Base-by-base conservation (phyloP, 345 rosid genomes). In the Sisymbrium altissimum region DNA sequence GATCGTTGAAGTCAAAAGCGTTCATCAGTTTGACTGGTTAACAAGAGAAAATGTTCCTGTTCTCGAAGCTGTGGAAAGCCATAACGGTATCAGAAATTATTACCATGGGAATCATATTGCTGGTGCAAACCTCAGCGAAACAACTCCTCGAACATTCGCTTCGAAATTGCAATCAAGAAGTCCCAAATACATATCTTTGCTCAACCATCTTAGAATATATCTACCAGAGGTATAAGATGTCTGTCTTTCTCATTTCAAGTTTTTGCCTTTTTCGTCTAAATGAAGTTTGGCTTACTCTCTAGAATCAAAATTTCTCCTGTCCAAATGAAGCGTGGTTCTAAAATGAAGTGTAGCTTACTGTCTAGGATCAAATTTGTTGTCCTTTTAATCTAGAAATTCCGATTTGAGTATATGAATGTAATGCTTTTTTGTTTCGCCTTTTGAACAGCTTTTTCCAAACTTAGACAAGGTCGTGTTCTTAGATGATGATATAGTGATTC, bases 11-110 rank as follows among this genome's bases (percentile, higher is more conserved):
- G 99, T 92, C 68, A 96, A 87, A 85, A 90, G 99, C 17, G 83
- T 92, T 79, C 99, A 96, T 85, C 99, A 96, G 82, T 90, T 96
- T 77, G 98, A 96, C 77, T 96, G 97, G 93, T 84, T 96, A 77
- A 89, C 99, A 6, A 86, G 98, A 73, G 99, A 96, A 83, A 96
- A 92, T 74, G 99, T 96, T 76, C 99, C 99, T 2, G 99, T 96
- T 76, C 86, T 96, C 56, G 99, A 96, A 70, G 99, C 96, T 82
- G 91, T 92, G 61, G 98, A 96, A 84, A 88, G 62, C 64, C 96
- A 88, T 81, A 63, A 86, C 78, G 86, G 81, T 64, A 86, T 96
- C 63, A 81, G 99, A 82, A 84, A 82, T 63, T 96, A 96, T 70
- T 96, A 96, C 83, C 99, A 96, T 80, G 98, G 99, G 72, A 96